Evolutionary conservation across 352 stramenopile species (phyloP), one percentile per base, ranked within the genome.

Genomic region (Phytophthora europaea): DNA sequence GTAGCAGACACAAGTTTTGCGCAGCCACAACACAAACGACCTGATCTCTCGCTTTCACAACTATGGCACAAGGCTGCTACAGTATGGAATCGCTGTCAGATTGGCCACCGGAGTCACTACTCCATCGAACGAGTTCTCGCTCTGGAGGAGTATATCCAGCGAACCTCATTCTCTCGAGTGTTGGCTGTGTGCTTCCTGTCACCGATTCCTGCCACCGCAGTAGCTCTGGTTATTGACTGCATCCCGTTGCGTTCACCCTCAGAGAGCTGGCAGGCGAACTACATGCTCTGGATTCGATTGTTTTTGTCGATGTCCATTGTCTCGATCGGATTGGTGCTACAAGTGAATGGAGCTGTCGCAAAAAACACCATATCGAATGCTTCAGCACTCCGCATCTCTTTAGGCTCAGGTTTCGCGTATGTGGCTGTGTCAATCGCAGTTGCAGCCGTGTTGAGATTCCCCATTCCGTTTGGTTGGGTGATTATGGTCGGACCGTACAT

Each of bases 101-200:
- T 54, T 8, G 47, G 47, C n/a, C 47, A 31, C 47, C n/a, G 47
- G 22, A 54, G 47, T 54, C 47, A 50, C 12, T 61, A 61, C 20
- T 61, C 55, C 6, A 50, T 61, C 7, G 55, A 61, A 16, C 33
- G 55, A 33, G 34, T 50, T 2, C 20, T 61, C 15, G 55, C 34
- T 34, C 15, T 61, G 4, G 18, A 61, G 7, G 47, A 54, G n/a
- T 54, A 54, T 33, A 31, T 31, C 47, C n/a, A 54, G n/a, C 47
- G 20, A 16, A 54, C 47, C 47, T 54, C 47, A 9, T 31, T 54
- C 20, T 54, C 20, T 18, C 47, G 47, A 7, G 47, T 20, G 16
- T 26, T 54, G 16, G 47, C 47, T 54, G 47, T 54, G n/a, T 54
- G 47, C 16, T 54, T 54, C 47, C 13, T 54, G n/a, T 10, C 47